Evolutionary conservation across 106 monocot genomes (phyloP), one percentile per base, ranked within the genome.

Genomic region (Xerophyta viscosa): DNA sequence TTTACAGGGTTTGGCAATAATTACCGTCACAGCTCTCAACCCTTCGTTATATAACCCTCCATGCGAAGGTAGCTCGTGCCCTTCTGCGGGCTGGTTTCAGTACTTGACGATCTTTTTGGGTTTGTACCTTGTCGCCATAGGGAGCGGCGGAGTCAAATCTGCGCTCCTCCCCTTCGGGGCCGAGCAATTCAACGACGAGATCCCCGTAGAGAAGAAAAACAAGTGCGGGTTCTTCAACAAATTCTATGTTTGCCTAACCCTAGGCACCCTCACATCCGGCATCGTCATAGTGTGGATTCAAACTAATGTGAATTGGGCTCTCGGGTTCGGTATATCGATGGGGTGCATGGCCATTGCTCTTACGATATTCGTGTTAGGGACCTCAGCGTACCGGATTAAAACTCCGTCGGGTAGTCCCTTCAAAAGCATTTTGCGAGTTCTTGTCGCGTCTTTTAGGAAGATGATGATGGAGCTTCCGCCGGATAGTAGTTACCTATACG

Each of bases 141-240:
- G 80, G 6, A 57, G 37, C 39, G 80, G 80, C 4, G 70, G 70
- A 7, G 44, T 74, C 20, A 64, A 61, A 21, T 59, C 74, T 5
- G 20, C 48, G 2, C 19, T 80, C 36, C 64, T 74, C 14, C 80
- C 80, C 17, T 52, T 80, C n/a, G 80, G 80, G 8, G 80, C 80
- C 0, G 80, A 80, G 25, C 80, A 80, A 31, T 80, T 61, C 39
- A 36, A 74, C 37, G 70, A 80, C 2, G 13, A 44, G 2, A 31
- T 51, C 18, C 60, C 44, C 3, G 18, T 2, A 15, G 51, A 68
- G 14, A 54, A 42, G 22, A 19, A 36, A 25, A 60, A 27, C 9
- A 68, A 52, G 25, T 21, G 25, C 7, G 0, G 29, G 4, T 68
- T 68, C 52, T 60, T 68, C 37, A 52, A 37, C 17, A 41, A 27